Evolutionary conservation across 2,329 filamentous ascomycete species (phyloP).

Genomic region (Alternaria arbusti): DNA sequence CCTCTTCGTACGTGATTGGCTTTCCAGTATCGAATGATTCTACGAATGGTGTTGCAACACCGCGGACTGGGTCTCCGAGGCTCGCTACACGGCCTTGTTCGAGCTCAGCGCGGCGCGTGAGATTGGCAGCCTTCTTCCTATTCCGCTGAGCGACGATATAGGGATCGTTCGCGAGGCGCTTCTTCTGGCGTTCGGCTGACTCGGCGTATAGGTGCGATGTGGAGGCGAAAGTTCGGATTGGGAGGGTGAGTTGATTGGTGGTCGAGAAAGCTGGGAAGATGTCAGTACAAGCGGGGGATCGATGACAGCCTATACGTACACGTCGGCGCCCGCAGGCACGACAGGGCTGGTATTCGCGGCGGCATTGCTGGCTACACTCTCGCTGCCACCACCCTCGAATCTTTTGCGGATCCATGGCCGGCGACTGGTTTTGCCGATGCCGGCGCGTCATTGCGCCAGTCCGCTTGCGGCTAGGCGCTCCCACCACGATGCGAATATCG

Average conservation of each 20-base stretch:
- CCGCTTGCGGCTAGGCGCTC: conserved; percentile 19
- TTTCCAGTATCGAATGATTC: conserved; percentile 75
- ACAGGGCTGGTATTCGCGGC: conserved; percentile 54
- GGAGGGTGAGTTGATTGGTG: conserved; percentile 55
- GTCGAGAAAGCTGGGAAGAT: conserved; percentile 18
- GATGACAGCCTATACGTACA: conserved; percentile 28
- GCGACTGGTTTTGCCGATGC: conserved; percentile 14
- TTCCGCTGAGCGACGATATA: conserved; percentile 82
- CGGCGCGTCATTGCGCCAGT: conserved; percentile 6
- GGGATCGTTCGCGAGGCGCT: conserved; percentile 75
- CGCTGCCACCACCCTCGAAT: conserved; percentile 17
- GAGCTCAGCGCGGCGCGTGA: conserved; percentile 75
- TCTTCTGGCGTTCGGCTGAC: conserved; percentile 55
- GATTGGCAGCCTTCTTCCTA: conserved; percentile 82
- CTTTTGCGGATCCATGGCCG: conserved; percentile 18
- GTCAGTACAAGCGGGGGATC: background rate
- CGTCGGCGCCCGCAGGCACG: conserved; percentile 52
- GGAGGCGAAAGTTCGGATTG: conserved; percentile 64
- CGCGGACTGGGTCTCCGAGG: conserved; percentile 80
- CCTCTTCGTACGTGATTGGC: conserved; percentile 33
- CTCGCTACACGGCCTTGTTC: conserved; percentile 67
- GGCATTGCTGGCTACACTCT: conserved; percentile 48
- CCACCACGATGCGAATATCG: conserved; percentile 7
- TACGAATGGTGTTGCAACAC: conserved; percentile 80
- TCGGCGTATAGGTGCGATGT: conserved; percentile 68